Evolutionary conservation across 2,329 filamentous ascomycete genomes (phyloP), one percentile per base, ranked within the genome.

Genomic region (Stromatinia cepivora): DNA sequence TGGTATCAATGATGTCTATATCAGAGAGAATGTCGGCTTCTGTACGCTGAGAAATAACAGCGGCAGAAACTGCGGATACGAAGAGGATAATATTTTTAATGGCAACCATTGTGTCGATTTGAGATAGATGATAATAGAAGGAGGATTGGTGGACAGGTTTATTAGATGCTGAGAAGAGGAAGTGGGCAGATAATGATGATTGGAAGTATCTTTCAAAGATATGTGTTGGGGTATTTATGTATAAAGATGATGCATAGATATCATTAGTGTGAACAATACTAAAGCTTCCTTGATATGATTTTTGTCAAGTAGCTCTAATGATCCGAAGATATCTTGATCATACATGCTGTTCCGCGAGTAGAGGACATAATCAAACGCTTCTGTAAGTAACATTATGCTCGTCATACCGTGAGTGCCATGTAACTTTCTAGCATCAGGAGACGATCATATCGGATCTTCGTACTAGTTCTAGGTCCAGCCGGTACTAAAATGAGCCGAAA

Each of bases 1-100:
- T 83, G 50, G 78, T 77, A 39, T 82, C 81, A 73, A 84, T 80
- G 10, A 81, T 82, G 52, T 81, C 39, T 25, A 73, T 71, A 45
- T 73, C 71, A 31, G 31, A 54, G 11, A 72, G 68, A 34, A 73
- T 69, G 4, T 65, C 71, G 36, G 20, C 56, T 0, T 58, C 42
- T 42, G 72, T 67, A 66, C 70, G 69, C 42, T 70, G 71, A 17
- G 46, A 50, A 17, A 74, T 62, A 56, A 63, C 53, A 34, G 69
- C 61, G 11, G 72, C 70, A 53, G 70, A 58, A 17, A 69, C 67
- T 46, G 71, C 66, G 11, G 68, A 64, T 22, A 67, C 57, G 46
- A 73, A 64, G 56, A 73, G 34, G 42, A 73, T n/a, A 46, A 73
- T 31, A 25, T 63, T 71, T 48, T 72, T 72, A 52, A 74, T 69